Base-by-base conservation (phyloP, 2,329 filamentous ascomycete species). In the Colletotrichum sp. region DNA sequence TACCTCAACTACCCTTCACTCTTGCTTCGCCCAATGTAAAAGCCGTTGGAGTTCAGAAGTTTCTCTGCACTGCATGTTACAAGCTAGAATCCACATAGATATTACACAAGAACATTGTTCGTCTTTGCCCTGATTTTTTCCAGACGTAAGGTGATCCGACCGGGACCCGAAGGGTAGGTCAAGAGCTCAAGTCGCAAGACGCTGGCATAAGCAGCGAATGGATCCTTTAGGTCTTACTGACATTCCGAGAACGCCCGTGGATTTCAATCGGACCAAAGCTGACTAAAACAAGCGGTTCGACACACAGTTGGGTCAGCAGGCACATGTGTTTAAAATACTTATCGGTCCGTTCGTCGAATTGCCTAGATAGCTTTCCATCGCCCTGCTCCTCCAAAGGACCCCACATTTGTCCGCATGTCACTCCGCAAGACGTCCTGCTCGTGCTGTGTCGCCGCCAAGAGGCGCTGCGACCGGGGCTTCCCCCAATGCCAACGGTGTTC, bases 391-490 rank as follows among this genome's bases (percentile, higher is more conserved):
- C n/a, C 44, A 52, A 52, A 52, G n/a, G n/a, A 8, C 16, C 16
- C 71, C 66, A 57, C 65, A 32, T 70, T 49, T 73, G 65, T 39
- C 57, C 71, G 66, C 71, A 73, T 70, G 71, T 73, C 71, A 55
- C 71, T 73, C 71, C 65, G 71, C 57, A 73, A 73, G 65, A 64
- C 65, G 9, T 73, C 71, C 18, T 73, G 66, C 26, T 24, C 49
- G 8, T 39, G 39, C 39, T 70, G 71, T 30, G 71, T 73, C 24
- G 55, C 34, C 15, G 66, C 71, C 66, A 73, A 73, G 39, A 36
- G 71, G 57, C 65, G 71, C 32, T 73, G 71, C 9, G 66, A 73
- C 66, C 28, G 57, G 39, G 57, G 39, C 18, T 13, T 70, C 13
- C 71, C 57, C 18, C 18, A 39, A 24, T 73, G 71, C 36, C 65